Evolutionary conservation across 257 asterid genomes (phyloP).

Genomic region (Rehmannia glutinosa): DNA sequence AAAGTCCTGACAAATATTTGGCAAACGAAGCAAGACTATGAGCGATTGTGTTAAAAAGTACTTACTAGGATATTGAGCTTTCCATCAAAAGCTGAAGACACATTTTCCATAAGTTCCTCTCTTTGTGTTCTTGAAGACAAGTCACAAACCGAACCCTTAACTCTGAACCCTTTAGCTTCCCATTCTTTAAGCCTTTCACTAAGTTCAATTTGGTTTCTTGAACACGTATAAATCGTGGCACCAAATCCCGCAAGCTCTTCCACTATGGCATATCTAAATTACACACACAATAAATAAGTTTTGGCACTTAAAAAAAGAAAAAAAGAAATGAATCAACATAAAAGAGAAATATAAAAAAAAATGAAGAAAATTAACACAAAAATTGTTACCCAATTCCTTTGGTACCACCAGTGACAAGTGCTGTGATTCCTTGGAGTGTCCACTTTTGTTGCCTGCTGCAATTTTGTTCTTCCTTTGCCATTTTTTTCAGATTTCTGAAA

Average conservation of each 20-base stretch:
- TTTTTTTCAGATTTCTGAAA: not conserved
- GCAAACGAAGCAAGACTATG: too few relatives aligned
- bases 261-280: conserved; percentile 48
- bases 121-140: conserved; percentile 40
- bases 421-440: conserved; percentile 48
- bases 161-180: conserved; percentile 57
- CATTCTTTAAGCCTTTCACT: conserved; percentile 45
- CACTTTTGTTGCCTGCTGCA: conserved; percentile 38
- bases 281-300: not conserved
- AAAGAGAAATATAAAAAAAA: too few relatives aligned
- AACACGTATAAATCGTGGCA: conserved; percentile 57
- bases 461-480: conserved; percentile 27
- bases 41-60: too few relatives aligned
- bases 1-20: too few relatives aligned
- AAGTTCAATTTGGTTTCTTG: conserved; percentile 42
- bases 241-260: conserved; percentile 74
- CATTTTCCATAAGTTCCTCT: conserved; percentile 34
- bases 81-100: conserved; percentile 50
- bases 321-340: not conserved
- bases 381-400: conserved; percentile 64
- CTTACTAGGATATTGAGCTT: conserved; percentile 61
- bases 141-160: conserved; percentile 50
- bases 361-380: not conserved
- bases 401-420: conserved; percentile 61
- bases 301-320: not conserved